Percentiles rank a stretch among this genome's conserved stretches.
Evolutionary conservation across 495 filamentous ascomycete genomes (phyloP).

Genomic region (Rostrohypoxylon terebratum): DNA sequence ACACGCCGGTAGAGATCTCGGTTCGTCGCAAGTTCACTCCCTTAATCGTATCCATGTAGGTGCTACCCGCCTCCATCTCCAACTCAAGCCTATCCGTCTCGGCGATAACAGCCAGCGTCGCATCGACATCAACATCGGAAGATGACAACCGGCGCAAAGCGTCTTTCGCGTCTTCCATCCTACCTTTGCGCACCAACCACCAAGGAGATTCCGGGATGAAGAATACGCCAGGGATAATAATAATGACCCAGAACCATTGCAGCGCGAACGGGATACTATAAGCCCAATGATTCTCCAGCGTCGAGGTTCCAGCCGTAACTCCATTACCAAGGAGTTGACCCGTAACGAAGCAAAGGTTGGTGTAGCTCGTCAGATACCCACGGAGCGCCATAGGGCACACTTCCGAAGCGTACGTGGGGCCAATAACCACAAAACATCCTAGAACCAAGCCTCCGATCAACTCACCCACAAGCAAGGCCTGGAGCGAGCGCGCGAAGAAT

Average conservation of each 20-base stretch:
- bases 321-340: constrained; percentile 70
- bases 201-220: constrained; percentile 73
- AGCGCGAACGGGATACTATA: constrained; percentile 71
- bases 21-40: constrained; percentile 67
- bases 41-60: constrained; percentile 67
- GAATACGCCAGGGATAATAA: constrained; percentile 66
- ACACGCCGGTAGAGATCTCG: constrained; percentile 66
- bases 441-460: constrained; percentile 65
- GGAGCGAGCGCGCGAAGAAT: constrained; percentile 64
- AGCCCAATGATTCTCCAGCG: constrained; percentile 57
- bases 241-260: constrained; percentile 75
- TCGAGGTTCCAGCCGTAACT: constrained; percentile 62
- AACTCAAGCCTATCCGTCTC: constrained; percentile 72
- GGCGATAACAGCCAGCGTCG: constrained; percentile 67
- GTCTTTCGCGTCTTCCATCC: constrained; percentile 60
- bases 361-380: constrained; percentile 67
- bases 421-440: constrained; percentile 66
- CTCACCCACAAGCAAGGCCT: constrained; percentile 62
- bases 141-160: constrained; percentile 59
- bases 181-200: constrained; percentile 70
- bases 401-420: constrained; percentile 72
- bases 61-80: constrained; percentile 66
- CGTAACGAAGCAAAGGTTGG: constrained; percentile 76
- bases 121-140: constrained; percentile 53
- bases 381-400: constrained; percentile 69